Evolutionary conservation across 495 filamentous ascomycete species (phyloP), one percentile per base, ranked within the genome.

Genomic region (Aspergillus incahuasiensis): DNA sequence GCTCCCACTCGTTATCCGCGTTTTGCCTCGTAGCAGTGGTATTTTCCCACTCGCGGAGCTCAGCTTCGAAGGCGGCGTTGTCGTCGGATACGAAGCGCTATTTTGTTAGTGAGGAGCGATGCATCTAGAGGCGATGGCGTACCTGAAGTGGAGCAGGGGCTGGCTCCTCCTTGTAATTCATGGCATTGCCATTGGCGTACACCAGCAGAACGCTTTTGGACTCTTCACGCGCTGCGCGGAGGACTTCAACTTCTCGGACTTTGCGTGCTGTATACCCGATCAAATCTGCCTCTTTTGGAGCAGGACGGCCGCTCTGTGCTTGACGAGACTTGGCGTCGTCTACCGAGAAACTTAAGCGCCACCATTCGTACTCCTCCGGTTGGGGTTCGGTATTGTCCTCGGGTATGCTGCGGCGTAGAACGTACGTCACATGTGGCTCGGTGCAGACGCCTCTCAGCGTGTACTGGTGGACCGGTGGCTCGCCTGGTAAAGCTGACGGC

Each of bases 391-490:
- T 21, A 30, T 69, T 54, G 20, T 34, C 28, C 6, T 34, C 54
- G 9, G 59, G 5, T 6, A 43, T 34, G 21, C 44, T 39, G 13
- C 56, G 65, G n/a, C 65, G 60, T 40, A 81, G 63, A n/a, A 82
- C 67, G 47, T 82, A 83, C 8, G 73, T 77, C 8, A 79, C 68
- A 59, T 82, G 74, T 1, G 78, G 74, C 39, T 74, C 56, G 2
- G 79, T 80, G 47, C 72, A 79, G 2, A 83, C 74, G 18, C 80
- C 80, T 35, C 79, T 73, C 40, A 83, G 61, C 0, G 74, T 80
- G 57, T 83, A 83, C 54, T 65, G 68, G 63, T 76, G 67, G 48
- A 70, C 44, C 52, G 73, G 68, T 21, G 77, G 71, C 47, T 79
- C 69, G 5, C 62, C 63, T 22, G 73, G 66, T 34, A 78, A 70